A percentile compares a stretch with the other conserved stretches of the same genome.
phyloP scores from a whole-genome alignment of 2,329 filamentous ascomycete genomes.

The Fusarium tuaranense region DNA sequence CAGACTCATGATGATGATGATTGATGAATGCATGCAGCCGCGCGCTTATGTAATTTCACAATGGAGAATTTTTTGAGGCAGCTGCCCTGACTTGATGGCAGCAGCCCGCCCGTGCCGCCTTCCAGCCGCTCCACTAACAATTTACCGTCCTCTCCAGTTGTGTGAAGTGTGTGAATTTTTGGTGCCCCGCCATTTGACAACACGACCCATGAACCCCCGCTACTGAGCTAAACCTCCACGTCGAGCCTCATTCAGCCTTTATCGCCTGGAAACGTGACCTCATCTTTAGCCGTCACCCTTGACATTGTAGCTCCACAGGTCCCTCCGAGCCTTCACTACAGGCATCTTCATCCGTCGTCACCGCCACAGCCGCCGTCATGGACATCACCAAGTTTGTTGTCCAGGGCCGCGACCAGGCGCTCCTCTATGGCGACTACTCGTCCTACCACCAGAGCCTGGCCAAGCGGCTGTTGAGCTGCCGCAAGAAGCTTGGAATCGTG shows the following conservation, averaged over 20 bases:
- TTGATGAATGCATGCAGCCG: not conserved
- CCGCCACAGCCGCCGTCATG: constrained; percentile 64
- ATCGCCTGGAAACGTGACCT: constrained; percentile 19
- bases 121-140: constrained; percentile 27
- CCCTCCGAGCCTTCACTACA: not conserved
- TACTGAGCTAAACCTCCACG: constrained; percentile 42
- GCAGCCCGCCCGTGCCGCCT: not conserved
- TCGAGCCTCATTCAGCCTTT: constrained; percentile 40
- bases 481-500: constrained; percentile 86
- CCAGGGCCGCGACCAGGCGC: constrained; percentile 82
- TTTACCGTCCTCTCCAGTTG: constrained; percentile 9
- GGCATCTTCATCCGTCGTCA: not conserved
- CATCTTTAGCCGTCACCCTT: constrained; percentile 13
- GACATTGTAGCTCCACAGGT: constrained; percentile 1
- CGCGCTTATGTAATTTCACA: constrained; percentile 4
- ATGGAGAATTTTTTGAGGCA: not conserved
- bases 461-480: constrained; percentile 83
- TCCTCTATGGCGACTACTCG: constrained; percentile 89
- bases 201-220: constrained; percentile 38
- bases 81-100: not conserved
- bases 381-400: constrained; percentile 90
- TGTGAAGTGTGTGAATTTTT: constrained; percentile 21
- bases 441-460: constrained; percentile 85
- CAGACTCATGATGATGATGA: not conserved
- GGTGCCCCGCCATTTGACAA: constrained; percentile 43